phyloP scores from a whole-genome alignment of 2,329 filamentous ascomycete genomes.

The Incumbomyces delicatus region DNA sequence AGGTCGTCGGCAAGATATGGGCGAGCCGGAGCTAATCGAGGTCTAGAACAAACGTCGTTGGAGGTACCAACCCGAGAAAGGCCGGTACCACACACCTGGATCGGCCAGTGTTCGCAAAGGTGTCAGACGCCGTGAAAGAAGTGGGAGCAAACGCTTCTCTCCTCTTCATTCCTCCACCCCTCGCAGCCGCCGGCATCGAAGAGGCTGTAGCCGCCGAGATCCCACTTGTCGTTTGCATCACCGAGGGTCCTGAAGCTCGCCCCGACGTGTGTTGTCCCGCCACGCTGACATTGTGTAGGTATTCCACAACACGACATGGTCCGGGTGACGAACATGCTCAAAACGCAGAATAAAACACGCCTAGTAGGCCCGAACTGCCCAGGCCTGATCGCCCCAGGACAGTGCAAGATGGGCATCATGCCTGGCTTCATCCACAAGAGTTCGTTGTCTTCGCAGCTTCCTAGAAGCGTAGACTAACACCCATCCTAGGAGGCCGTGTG shows the following conservation, averaged over 20 bases:
- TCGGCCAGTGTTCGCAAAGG: conserved; percentile 85
- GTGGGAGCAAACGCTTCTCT: conserved; percentile 85
- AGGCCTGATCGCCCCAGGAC: conserved; percentile 81
- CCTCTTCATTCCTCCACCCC: conserved; percentile 47
- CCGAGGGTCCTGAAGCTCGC: conserved; percentile 63
- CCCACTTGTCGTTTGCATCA: conserved; percentile 92
- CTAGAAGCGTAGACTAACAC: too few species aligned
- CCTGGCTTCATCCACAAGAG: conserved; percentile 84
- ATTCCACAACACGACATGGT: conserved; percentile 68
- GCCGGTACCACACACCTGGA: conserved; percentile 82
- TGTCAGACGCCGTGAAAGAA: conserved; percentile 77
- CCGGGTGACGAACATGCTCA: conserved; percentile 89
- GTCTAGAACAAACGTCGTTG: conserved; percentile 88
- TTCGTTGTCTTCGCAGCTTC: too few species aligned
- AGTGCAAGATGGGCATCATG: conserved; percentile 99
- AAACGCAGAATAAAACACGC: conserved; percentile 93
- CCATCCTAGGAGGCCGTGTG: conserved; percentile 72
- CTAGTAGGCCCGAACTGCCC: conserved; percentile 97
- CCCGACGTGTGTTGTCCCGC: not conserved
- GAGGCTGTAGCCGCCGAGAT: conserved; percentile 91
- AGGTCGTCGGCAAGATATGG: conserved; percentile 17
- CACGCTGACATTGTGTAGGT: conserved; percentile 9
- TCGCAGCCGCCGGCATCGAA: conserved; percentile 91
- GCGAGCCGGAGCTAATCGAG: conserved; percentile 20
- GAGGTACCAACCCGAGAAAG: conserved; percentile 98